phyloP scores from a whole-genome alignment of 768 basidiomycete genomes.

The Tricholoma flavovirens region DNA sequence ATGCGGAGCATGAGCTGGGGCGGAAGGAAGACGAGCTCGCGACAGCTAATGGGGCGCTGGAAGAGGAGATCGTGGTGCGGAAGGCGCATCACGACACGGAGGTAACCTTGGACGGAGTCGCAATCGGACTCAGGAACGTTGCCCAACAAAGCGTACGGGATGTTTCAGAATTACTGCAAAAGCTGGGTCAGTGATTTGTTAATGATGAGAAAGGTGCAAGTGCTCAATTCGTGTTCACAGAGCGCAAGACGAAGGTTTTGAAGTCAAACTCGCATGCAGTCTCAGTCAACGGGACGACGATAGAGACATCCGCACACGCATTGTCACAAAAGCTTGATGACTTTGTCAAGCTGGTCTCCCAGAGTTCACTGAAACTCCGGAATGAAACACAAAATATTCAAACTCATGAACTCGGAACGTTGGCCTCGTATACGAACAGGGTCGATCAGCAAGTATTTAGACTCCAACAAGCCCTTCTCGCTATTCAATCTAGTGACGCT shows the following conservation, averaged over 20 bases:
- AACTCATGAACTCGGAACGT: slow-evolving; percentile 47
- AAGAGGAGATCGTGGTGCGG: slow-evolving; percentile 76
- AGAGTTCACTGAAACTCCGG: slow-evolving; percentile 49
- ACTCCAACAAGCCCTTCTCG: slow-evolving; percentile 44
- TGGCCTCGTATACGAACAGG: slow-evolving; percentile 43
- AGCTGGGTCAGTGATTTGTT: slow-evolving; percentile 57
- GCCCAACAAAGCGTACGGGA: slow-evolving; percentile 68
- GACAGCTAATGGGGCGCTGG: slow-evolving; percentile 51
- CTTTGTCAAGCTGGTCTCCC: slow-evolving; percentile 52
- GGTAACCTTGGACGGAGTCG: slow-evolving; percentile 61
- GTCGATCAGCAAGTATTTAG: slow-evolving; percentile 55
- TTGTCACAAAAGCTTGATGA: slow-evolving; percentile 56
- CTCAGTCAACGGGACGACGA: slow-evolving; percentile 50
- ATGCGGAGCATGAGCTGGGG: slow-evolving; percentile 46
- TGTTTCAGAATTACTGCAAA: slow-evolving; percentile 66
- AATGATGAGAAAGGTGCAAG: slow-evolving; percentile 6
- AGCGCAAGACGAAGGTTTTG: slow-evolving; percentile 65
- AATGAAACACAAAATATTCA: slow-evolving; percentile 53
- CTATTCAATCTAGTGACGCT: slow-evolving; percentile 52
- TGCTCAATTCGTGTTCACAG: slow-evolving; percentile 31
- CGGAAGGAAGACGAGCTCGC: slow-evolving; percentile 54
- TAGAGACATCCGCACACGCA: slow-evolving; percentile 46
- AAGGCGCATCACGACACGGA: slow-evolving; percentile 78
- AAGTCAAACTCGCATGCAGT: slow-evolving; percentile 63
- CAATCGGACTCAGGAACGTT: slow-evolving; percentile 58